Evolutionary conservation across 179 eudicot genomes (phyloP).

Genomic region (Silene noctiflora): DNA sequence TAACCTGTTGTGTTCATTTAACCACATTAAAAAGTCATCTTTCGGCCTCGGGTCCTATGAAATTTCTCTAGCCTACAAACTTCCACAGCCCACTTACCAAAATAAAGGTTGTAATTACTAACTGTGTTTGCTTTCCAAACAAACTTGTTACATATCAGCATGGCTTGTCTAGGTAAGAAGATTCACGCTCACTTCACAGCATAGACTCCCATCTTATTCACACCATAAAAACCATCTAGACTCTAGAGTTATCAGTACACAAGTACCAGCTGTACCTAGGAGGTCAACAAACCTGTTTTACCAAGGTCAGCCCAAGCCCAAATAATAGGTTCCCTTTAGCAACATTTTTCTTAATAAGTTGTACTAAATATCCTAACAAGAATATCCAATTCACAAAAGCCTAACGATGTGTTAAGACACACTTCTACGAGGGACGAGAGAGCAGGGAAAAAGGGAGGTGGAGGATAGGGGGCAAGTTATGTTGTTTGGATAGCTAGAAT

Average conservation of each 20-base stretch:
- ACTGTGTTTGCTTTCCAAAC: no score
- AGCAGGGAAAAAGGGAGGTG: not conserved
- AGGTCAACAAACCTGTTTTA: not conserved
- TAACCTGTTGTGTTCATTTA: no score
- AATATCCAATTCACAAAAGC: not conserved
- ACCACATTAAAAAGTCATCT: no score
- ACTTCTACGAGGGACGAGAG: not conserved
- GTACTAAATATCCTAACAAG: not conserved
- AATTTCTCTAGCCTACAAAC: not conserved
- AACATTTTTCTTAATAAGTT: not conserved
- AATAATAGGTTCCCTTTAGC: not conserved
- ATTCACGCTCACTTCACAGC: not conserved
- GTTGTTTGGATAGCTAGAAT: no score
- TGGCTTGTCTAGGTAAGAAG: not conserved
- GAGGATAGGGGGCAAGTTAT: not conserved
- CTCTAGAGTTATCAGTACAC: not conserved
- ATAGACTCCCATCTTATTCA: not conserved
- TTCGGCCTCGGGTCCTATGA: not conserved
- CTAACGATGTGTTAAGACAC: not conserved
- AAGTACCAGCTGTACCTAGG: not conserved
- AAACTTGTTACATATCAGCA: not conserved
- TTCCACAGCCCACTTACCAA: not conserved
- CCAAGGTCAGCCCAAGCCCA: not conserved
- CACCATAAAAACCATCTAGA: not conserved
- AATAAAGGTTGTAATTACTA: not conserved